A percentile compares a stretch with the other conserved stretches of the same genome.
These are phyloP conservation scores for Nothopassalora personata DNA, from an alignment of 2,329 filamentous ascomycete species.

Conservation along the genomic window DNA sequence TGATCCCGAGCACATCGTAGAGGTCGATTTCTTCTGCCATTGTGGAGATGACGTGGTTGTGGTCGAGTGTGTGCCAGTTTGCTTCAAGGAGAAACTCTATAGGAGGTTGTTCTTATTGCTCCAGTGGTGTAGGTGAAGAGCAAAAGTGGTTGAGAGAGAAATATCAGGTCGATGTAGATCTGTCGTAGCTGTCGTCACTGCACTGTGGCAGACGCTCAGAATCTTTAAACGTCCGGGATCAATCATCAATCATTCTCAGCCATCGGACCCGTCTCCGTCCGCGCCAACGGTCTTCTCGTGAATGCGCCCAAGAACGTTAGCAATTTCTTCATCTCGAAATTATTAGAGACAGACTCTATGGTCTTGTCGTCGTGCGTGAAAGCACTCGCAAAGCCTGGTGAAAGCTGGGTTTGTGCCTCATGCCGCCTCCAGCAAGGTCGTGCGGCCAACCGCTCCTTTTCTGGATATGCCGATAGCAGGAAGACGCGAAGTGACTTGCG, in stretches of 20 bases:
- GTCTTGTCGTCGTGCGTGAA: not conserved
- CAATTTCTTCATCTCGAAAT: not conserved
- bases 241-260: not conserved
- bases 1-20: constrained; percentile 72
- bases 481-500: not conserved
- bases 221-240: not conserved
- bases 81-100: too few relatives aligned
- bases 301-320: not conserved
- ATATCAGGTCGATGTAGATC: not conserved
- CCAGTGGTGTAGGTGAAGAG: not conserved
- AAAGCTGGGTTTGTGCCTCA: constrained; percentile 21
- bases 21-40: constrained; percentile 52
- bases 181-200: not conserved
- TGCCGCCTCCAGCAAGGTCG: constrained; percentile 12
- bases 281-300: not conserved
- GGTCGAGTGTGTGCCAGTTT: not conserved
- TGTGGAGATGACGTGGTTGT: constrained; percentile 12
- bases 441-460: constrained; percentile 3
- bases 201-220: not conserved
- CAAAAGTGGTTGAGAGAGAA: not conserved
- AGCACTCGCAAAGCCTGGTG: constrained; percentile 1
- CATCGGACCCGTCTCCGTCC: not conserved
- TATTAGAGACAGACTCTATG: not conserved
- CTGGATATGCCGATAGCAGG: not conserved
- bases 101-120: not conserved